A percentile compares a stretch with the other conserved stretches of the same genome.
phyloP scores from a whole-genome alignment of 73 alveolate species.

The Tetrahymena malaccensis region DNA sequence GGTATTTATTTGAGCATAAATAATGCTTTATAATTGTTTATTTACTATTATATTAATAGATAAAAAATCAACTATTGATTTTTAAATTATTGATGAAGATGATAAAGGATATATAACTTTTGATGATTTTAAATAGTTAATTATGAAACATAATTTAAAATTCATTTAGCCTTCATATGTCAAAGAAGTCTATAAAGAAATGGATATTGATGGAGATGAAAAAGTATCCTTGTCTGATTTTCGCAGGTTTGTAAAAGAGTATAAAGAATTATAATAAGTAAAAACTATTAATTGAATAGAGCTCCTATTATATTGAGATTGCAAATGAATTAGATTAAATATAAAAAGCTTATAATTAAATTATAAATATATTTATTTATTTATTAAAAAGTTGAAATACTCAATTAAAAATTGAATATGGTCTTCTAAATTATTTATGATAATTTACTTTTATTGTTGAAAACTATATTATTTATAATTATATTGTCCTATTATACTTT shows the following conservation, averaged over 20 bases:
- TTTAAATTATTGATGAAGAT: not conserved
- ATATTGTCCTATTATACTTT: not conserved
- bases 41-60: not conserved
- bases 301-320: no score
- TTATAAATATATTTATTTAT: no score
- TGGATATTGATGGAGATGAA: not conserved
- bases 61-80: not conserved
- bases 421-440: no score
- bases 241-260: not conserved
- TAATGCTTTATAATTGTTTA: not conserved
- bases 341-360: no score
- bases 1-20: not conserved
- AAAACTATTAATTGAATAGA: not conserved
- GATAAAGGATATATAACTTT: not conserved
- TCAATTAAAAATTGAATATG: no score
- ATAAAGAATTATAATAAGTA: not conserved
- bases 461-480: no score
- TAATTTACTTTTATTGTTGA: not conserved
- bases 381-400: no score
- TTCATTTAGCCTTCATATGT: not conserved
- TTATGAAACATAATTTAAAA: not conserved
- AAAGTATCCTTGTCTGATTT: not conserved
- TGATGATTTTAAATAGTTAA: not conserved
- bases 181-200: not conserved
- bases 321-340: not conserved